Base-by-base conservation (phyloP, 345 rosid genomes). In the Populus davidiana region DNA sequence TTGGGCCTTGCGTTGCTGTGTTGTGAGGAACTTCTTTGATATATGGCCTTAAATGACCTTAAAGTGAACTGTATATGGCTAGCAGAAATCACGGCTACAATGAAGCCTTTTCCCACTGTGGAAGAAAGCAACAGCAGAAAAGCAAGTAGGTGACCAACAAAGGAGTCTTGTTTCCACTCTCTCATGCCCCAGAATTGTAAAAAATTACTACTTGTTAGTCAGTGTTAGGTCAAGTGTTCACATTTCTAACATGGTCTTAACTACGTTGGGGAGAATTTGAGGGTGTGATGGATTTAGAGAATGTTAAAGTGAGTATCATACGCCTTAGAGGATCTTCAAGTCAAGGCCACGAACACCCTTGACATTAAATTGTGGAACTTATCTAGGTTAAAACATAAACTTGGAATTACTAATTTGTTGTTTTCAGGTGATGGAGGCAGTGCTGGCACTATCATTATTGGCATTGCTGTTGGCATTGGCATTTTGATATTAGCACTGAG, bases 401-500 rank as follows among this genome's bases (percentile, higher is more conserved):
- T 18, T 50, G 56, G n/a, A 50, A 3, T 9, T 41, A 5, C 36
- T 66, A 65, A 49, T 69, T 8, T 70, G 43, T 11, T 43, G 38
- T 27, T 77, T 71, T 65, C 86, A 94, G 98, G 83, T 44, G 76
- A 84, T 74, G 84, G 82, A 33, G 73, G 82, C 20, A 77, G 69
- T 23, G 39, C 12, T 54, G 73, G 36, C 35, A 49, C 80, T 20
- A 67, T 83, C 35, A 76, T 90, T 41, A 86, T 85, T 59, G 91
- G 94, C 71, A 78, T 86, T 27, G 52, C 85, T n/a, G 86, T 79
- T 69, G 90, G 92, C 23, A 47, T 76, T 63, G 84, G 80, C 65
- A 12, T 88, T 80, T 71, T 91, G 79, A 75, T 92, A 29, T 33
- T 89, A 50, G 85, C 80, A 71, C 31, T 88, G 18, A 71, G 63